Conservation (phyloP, 1,139 yeast genomes). For the Zygosaccharomyces sapae region DNA sequence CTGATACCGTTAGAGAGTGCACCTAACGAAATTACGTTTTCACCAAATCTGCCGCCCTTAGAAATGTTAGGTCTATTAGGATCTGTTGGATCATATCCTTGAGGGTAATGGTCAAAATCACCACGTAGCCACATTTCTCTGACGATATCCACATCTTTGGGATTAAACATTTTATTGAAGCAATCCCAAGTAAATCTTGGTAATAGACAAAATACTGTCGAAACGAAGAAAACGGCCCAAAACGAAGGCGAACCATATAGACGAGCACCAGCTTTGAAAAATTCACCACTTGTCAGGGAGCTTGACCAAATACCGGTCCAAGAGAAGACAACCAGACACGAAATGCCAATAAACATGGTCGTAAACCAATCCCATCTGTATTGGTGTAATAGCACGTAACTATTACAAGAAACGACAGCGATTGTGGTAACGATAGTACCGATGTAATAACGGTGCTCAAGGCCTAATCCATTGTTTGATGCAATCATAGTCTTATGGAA, state of each 20-base stretch:
- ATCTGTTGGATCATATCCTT: slow-evolving; percentile 63
- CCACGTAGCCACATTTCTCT: slow-evolving; percentile 69
- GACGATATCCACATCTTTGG: slow-evolving; percentile 79
- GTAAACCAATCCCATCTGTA: slow-evolving; percentile 95
- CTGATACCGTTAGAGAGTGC: slow-evolving; percentile 13
- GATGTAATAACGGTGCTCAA: slow-evolving; percentile 81
- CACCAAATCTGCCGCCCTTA: slow-evolving; percentile 19
- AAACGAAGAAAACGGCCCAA: slow-evolving; percentile 81
- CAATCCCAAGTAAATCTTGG: slow-evolving; percentile 74
- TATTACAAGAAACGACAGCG: slow-evolving; percentile 74
- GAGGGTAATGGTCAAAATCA: slow-evolving; percentile 55
- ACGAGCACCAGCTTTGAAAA: slow-evolving; percentile 71
- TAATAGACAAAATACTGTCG: slow-evolving; percentile 64
- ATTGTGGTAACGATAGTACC: slow-evolving; percentile 79
- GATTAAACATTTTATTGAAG: slow-evolving; percentile 57
- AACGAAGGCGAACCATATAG: slow-evolving; percentile 67
- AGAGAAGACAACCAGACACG: slow-evolving; percentile 63
- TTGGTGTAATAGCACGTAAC: slow-evolving; percentile 76
- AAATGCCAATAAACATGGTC: slow-evolving; percentile 53
- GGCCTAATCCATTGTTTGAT: slow-evolving; percentile 55
- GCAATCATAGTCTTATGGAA: slow-evolving; percentile 56
- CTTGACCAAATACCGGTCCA: slow-evolving; percentile 95
- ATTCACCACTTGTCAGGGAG: slow-evolving; percentile 54
- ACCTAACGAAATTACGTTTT: slow-evolving; percentile 17
- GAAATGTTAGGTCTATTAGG: slow-evolving; percentile 39